Evolutionary conservation across 306 rosid species (phyloP), one percentile per base, ranked within the genome.

Genomic region (Sicyos edulis): DNA sequence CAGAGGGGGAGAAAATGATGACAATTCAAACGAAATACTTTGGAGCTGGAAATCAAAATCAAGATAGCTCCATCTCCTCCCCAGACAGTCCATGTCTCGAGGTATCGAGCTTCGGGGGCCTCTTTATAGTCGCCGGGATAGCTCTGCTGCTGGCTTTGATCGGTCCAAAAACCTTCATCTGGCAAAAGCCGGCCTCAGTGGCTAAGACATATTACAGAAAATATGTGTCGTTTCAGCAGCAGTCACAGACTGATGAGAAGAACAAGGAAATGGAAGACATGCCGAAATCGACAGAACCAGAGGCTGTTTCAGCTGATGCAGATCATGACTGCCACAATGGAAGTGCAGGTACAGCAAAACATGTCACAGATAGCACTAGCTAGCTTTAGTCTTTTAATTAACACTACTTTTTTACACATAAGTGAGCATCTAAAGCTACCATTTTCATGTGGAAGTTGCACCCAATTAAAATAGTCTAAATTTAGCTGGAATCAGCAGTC

Each of bases 31-130:
- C 9, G 0, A 85, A 24, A 21, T 77, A 78, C 71, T 77, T 85
- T 51, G 44, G 57, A 24, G 40, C 13, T 20, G 14, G 16, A 16
- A 67, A 54, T 26, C 77, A 68, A n/a, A 76, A 68, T 52, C 58
- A 40, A 69, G 59, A 70, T 17, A 53, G 76, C 24, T 67, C 59
- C 34, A 22, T 52, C 44, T 26, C 75, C 62, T 32, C 77, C 15
- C 13, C 63, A 16, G 15, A 50, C 2, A 63, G 71, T 70, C 78
- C 71, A 15, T 79, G 73, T 75, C 77, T 85, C 17, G 71, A 54
- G 6, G 66, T 75, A 8, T 37, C 54, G 21, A 85, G 81, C 74
- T 85, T 85, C 24, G 83, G 76, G 6, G 85, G 89, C 13, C 87
- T 85, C 24, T 85, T 81, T 71, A 72, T 85, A 54, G 77, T 85